phyloP scores from a whole-genome alignment of 306 rosid species.

The Alnus rubra region DNA sequence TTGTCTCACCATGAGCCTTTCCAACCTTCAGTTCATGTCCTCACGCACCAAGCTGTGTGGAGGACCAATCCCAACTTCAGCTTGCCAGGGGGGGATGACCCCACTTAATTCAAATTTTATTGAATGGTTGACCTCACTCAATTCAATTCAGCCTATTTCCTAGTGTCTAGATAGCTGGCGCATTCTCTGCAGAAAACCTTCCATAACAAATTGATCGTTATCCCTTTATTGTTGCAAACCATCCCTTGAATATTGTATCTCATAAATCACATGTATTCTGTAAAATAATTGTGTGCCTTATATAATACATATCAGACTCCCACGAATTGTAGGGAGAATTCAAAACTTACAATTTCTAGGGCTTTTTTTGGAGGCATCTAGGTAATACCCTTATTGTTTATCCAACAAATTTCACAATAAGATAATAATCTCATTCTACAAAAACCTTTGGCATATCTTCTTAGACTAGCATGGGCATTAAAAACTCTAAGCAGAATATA shows the following conservation, averaged over 20 bases:
- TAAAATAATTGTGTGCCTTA: not conserved
- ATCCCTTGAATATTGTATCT: not conserved
- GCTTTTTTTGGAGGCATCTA: too few species aligned
- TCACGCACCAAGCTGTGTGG: not conserved
- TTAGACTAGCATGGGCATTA: constrained; percentile 2
- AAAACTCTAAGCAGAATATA: constrained; percentile 13
- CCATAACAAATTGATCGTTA: not conserved
- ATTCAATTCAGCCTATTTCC: not conserved
- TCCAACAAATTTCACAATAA: too few species aligned
- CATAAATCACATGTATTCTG: not conserved
- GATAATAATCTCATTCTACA: not conserved
- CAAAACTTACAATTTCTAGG: too few species aligned
- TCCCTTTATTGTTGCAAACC: not conserved
- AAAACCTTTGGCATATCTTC: not conserved
- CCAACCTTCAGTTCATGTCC: not conserved
- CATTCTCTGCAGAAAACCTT: not conserved
- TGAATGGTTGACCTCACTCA: not conserved
- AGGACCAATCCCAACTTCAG: not conserved
- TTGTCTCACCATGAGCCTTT: too few species aligned
- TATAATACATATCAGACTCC: not conserved
- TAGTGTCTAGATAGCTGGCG: not conserved
- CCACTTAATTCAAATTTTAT: too few species aligned
- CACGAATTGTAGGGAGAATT: too few species aligned
- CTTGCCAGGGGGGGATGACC: not conserved
- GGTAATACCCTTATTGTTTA: too few species aligned